Evolutionary conservation across 2,329 filamentous ascomycete genomes (phyloP), one percentile per base, ranked within the genome.

Genomic region (Hypoxylon rubiginosum): DNA sequence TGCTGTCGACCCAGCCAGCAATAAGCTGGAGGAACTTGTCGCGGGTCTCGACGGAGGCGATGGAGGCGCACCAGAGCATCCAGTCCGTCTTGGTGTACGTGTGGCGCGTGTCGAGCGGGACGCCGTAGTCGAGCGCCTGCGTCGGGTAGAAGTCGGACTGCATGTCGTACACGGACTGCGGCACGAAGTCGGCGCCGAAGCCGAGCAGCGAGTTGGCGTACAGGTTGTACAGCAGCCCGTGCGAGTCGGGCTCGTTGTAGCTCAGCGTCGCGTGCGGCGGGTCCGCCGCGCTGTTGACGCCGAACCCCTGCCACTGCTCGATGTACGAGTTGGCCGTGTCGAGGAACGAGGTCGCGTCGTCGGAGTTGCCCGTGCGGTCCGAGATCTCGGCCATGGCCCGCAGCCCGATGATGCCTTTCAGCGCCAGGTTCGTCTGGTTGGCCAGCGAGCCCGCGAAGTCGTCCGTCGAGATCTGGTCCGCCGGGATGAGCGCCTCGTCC

Each of bases 61-160:
- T 90, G 9, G 93, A 91, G n/a, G 93, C 93, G 4, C 88, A 88
- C 81, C 94, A 94, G 77, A 96, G 89, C 76, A 94, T 89, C 93
- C 93, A 97, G 81, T 97, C 93, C 0, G 88, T 89, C 81, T 97
- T 97, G 67, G 92, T 92, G 81, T 93, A 95, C 0, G 90, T 82
- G 79, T 96, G 92, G 52, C 93, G 88, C 49, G 88, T 91, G 81
- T 97, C 93, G 9, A 97, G 88, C 0, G 93, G 91, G 0, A 97
- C 84, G n/a, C 92, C 93, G 78, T 92, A 96, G 73, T 89, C 87
- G 67, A 91, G 88, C 55, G 90, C 87, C 2, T 92, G 88, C 9
- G 86, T 86, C 46, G 85, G 83, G 82, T 97, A 97, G 85, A 92
- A 97, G 61, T 84, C 79, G 30, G 88, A 92, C 78, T 97, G 93